Percentiles rank a stretch among this genome's conserved stretches.
phyloP scores from a whole-genome alignment of 1,284 basidiomycete genomes.

The Cutaneotrichosporon mucoides region DNA sequence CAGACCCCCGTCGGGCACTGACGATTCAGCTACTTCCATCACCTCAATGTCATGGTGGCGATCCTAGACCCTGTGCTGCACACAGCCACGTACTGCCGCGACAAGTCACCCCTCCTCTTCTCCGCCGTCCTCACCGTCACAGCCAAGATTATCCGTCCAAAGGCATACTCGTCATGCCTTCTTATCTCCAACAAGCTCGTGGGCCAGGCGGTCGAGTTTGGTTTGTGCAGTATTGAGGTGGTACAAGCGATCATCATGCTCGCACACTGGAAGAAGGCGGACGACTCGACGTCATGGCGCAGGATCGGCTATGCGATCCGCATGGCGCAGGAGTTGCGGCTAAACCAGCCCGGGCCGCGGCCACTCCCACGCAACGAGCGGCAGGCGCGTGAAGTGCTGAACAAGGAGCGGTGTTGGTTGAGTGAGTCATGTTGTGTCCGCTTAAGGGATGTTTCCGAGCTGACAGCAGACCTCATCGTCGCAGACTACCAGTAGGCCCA shows the following conservation, averaged over 20 bases:
- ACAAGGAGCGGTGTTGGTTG: conserved; percentile 31
- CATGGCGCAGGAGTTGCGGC: conserved; percentile 45
- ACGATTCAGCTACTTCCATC: conserved; percentile 30
- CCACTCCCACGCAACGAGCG: conserved; percentile 34
- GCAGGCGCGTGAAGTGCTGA: conserved; percentile 30
- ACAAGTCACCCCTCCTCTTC: conserved; percentile 45
- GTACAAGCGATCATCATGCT: conserved; percentile 47
- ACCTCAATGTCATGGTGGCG: conserved; percentile 35
- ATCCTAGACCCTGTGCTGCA: conserved; percentile 46
- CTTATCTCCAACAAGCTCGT: conserved; percentile 42
- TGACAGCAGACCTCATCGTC: conserved; percentile 24
- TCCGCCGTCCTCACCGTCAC: conserved; percentile 48
- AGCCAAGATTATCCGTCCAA: conserved; percentile 43
- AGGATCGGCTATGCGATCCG: conserved; percentile 44
- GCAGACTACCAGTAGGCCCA: conserved; percentile 28
- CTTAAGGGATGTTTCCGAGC: neutral
- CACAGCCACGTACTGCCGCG: conserved; percentile 40
- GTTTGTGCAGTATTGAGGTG: conserved; percentile 46
- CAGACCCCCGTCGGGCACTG: neutral
- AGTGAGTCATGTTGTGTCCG: conserved; percentile 16
- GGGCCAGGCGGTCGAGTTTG: conserved; percentile 46
- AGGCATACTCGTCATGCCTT: conserved; percentile 42
- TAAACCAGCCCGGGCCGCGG: conserved; percentile 30
- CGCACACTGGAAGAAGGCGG: conserved; percentile 49
- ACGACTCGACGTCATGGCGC: conserved; percentile 43